Base-by-base conservation (phyloP, 1,284 basidiomycete species). In the Moniliophthora roreri region DNA sequence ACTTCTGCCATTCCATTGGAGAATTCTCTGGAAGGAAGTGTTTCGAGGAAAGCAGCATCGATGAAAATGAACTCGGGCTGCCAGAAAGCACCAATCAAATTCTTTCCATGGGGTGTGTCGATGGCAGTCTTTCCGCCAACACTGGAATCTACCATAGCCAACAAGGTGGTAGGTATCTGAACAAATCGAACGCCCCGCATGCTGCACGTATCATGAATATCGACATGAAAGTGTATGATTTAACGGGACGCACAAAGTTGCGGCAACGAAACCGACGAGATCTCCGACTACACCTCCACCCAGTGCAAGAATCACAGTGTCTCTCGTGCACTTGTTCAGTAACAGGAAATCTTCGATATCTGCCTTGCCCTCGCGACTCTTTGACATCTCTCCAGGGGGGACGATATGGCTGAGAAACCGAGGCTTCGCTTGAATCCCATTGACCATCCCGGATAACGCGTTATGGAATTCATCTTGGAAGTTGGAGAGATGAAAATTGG, bases 1-100 rank as follows among this genome's bases (percentile, higher is more conserved):
- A 98, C 91, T 70, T 99, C 96, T 1, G 97, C 95, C 93, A 99
- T 98, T 44, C 96, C 96, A 66, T 99, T 99, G 40, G 93, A 91
- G 62, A 98, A 95, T 69, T 99, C 97, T 57, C 97, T 81, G 40
- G 86, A 74, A 0, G 95, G 95, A 4, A 99, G 86, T 1, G 94
- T 96, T 62, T 94, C 91, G 56, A 99, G 83, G 78, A 97, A 97
- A 0, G 95, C 89, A 15, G 93, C 89, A 69, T 99, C 97, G 62
- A 98, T 97, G 72, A 99, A 99, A 68, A 98, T 90, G 76, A 90
- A 98, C 64, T 89, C 84, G 1, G 96, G 96, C 72, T 99, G 97
- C 91, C 95, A 95, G 79, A 99, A 99, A 3, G 96, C 91, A 58
- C 96, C 97, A 61, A 99, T 93, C 61, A 99, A 82, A 71, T 99